These are phyloP conservation scores for Penicillium arizonense DNA, from an alignment of 495 filamentous ascomycete species.

Conservation along the genomic window DNA sequence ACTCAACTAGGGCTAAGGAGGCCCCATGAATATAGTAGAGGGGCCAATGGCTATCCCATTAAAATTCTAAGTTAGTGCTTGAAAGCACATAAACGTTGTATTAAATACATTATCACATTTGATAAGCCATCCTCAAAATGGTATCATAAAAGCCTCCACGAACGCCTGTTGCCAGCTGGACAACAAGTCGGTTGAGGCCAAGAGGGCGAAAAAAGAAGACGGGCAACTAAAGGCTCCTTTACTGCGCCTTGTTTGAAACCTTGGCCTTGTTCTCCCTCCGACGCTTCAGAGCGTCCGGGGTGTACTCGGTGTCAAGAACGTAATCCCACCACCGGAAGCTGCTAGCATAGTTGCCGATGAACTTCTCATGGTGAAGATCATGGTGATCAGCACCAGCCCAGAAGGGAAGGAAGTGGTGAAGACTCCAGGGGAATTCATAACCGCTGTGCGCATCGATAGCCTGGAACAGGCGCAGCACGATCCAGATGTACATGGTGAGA, in stretches of 20 bases:
- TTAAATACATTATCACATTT: too few relatives aligned
- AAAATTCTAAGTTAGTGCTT: too few relatives aligned
- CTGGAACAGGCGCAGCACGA: conserved; percentile 88
- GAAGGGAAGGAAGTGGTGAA: conserved; percentile 94
- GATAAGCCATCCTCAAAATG: too few relatives aligned
- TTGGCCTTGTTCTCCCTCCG: conserved; percentile 77
- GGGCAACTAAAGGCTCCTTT: neutral
- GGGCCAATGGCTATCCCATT: too few relatives aligned
- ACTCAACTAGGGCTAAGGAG: too few relatives aligned
- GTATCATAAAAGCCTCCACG: too few relatives aligned
- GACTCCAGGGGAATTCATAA: conserved; percentile 96
- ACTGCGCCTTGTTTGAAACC: conserved; percentile 55
- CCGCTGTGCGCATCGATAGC: conserved; percentile 97
- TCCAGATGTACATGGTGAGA: conserved; percentile 97
- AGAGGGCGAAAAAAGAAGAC: neutral
- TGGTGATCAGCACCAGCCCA: conserved; percentile 98
- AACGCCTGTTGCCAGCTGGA: too few relatives aligned
- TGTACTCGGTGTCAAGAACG: conserved; percentile 87
- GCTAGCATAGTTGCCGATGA: conserved; percentile 96
- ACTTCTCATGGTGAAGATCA: conserved; percentile 93
- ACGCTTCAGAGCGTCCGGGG: conserved; percentile 78
- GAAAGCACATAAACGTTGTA: too few relatives aligned
- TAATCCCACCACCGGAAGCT: conserved; percentile 99
- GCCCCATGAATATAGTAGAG: too few relatives aligned
- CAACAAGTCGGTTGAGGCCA: too few relatives aligned